Evolutionary conservation across 768 basidiomycete species (phyloP).

Genomic region (Tulasnella sp.): DNA sequence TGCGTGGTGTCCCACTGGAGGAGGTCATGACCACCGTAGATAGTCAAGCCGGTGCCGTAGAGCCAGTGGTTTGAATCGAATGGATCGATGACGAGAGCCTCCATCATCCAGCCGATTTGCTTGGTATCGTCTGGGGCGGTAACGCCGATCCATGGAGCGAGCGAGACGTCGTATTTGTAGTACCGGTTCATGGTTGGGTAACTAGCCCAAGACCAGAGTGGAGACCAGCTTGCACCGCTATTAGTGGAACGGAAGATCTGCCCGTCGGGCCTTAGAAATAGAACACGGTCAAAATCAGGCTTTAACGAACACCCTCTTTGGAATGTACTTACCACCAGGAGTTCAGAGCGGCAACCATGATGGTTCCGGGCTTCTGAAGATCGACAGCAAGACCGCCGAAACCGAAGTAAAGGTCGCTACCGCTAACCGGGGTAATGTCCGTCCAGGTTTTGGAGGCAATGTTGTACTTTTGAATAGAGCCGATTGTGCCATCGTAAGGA

Average conservation of each 20-base stretch:
- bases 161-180: slow-evolving; percentile 53
- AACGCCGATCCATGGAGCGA: slow-evolving; percentile 33
- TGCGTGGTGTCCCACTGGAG: slow-evolving; percentile 58
- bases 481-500: slow-evolving; percentile 58
- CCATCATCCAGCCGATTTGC: slow-evolving; percentile 68
- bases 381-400: slow-evolving; percentile 53
- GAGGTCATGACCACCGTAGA: slow-evolving; percentile 58
- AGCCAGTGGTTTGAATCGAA: slow-evolving; percentile 68
- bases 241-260: slow-evolving; percentile 61
- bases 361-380: slow-evolving; percentile 55
- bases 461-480: slow-evolving; percentile 44
- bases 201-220: slow-evolving; percentile 54
- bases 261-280: slow-evolving; percentile 51
- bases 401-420: slow-evolving; percentile 56
- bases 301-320: neutral
- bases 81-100: slow-evolving; percentile 57
- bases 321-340: slow-evolving; percentile 44
- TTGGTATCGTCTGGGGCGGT: slow-evolving; percentile 31
- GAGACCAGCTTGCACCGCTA: slow-evolving; percentile 56
- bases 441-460: slow-evolving; percentile 54
- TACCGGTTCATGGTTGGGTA: slow-evolving; percentile 47
- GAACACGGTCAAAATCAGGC: neutral
- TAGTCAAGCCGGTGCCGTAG: slow-evolving; percentile 62
- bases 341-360: slow-evolving; percentile 67
- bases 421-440: slow-evolving; percentile 60